Conservation (phyloP, 371 early-diverging fungal genomes). For the Saksenaea vasiformis region DNA sequence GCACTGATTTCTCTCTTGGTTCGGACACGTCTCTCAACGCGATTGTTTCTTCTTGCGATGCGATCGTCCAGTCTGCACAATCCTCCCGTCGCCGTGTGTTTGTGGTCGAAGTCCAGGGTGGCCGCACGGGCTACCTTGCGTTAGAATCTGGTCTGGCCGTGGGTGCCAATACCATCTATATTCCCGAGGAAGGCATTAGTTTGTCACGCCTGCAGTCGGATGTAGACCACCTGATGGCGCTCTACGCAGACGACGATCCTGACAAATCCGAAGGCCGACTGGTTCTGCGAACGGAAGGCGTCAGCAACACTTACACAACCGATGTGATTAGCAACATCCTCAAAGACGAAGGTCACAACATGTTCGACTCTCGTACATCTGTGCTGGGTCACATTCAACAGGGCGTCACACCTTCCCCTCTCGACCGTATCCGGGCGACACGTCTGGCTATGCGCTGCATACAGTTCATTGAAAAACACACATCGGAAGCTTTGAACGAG, state of each 20-base stretch:
- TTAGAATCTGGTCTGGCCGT: conserved; percentile 88
- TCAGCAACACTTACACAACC: conserved; percentile 86
- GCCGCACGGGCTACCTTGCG: conserved; percentile 95
- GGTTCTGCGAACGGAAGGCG: conserved; percentile 82
- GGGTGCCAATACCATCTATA: conserved; percentile 95
- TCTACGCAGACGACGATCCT: conserved; percentile 74
- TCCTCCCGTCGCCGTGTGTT: conserved; percentile 93
- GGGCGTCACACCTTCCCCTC: conserved; percentile 94
- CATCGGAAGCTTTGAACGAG: conserved; percentile 29
- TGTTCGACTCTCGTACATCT: conserved; percentile 92
- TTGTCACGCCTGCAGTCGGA: conserved; percentile 82
- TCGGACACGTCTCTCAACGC: conserved; percentile 97
- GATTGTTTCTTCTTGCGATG: conserved; percentile 93
- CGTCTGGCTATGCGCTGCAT: conserved; percentile 78
- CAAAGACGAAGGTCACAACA: conserved; percentile 89
- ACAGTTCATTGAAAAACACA: conserved; percentile 56
- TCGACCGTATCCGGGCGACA: conserved; percentile 95
- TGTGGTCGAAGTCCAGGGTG: conserved; percentile 98
- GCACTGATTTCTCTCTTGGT: conserved; percentile 96
- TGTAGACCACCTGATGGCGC: conserved; percentile 74
- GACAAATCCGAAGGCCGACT: conserved; percentile 81
- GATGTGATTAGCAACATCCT: conserved; percentile 88
- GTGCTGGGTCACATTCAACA: conserved; percentile 98
- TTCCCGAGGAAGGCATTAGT: conserved; percentile 92
- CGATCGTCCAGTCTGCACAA: conserved; percentile 90